Evolutionary conservation across 345 rosid genomes (phyloP).

Genomic region (Erysimum cheiranthoides): DNA sequence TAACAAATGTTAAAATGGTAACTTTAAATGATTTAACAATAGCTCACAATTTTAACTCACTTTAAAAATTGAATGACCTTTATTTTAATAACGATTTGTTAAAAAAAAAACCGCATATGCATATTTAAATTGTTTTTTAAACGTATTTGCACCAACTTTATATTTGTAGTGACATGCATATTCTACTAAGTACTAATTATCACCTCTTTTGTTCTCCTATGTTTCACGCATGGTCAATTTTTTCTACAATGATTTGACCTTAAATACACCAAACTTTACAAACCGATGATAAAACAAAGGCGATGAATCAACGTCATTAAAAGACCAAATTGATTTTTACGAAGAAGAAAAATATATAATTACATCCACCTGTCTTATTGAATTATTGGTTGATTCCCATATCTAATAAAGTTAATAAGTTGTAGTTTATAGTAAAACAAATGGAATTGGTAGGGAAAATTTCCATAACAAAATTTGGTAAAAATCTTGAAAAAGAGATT

Average conservation of each 20-base stretch:
- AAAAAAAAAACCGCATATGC: too few species aligned
- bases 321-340: neutral
- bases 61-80: neutral
- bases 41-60: neutral
- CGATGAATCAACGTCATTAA: neutral
- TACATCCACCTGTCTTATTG: neutral
- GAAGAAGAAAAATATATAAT: neutral
- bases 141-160: neutral
- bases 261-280: neutral
- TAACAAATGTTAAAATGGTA: neutral
- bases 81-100: too few species aligned
- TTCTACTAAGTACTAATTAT: neutral
- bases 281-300: neutral
- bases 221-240: neutral
- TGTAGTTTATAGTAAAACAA: slow-evolving; percentile 33
- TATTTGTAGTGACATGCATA: neutral
- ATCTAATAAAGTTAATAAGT: slow-evolving; percentile 3
- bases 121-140: neutral
- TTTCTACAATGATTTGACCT: neutral
- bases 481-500: slow-evolving; percentile 28
- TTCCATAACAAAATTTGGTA: slow-evolving; percentile 9
- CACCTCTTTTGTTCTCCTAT: neutral
- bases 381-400: slow-evolving; percentile 20
- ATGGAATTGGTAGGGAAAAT: neutral
- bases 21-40: neutral